Evolutionary conservation across 2,329 filamentous ascomycete genomes (phyloP), one percentile per base, ranked within the genome.

Genomic region (Beauveria scarabaeidicola): DNA sequence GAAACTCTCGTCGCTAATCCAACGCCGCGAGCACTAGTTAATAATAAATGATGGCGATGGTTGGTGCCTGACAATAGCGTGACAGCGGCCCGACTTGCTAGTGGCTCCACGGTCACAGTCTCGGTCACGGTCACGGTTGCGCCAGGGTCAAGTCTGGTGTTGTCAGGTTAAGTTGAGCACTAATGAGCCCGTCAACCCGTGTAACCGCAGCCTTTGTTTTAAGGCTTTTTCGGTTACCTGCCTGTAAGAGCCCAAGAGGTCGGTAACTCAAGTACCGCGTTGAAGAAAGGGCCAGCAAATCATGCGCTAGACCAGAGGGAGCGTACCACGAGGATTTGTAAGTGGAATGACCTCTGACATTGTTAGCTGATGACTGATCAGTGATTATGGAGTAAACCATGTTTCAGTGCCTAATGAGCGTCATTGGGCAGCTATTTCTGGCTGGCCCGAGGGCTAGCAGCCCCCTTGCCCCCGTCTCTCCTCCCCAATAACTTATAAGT

Each of bases 61-160:
- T 36, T 17, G 57, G 57, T 59, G 57, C 57, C 57, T 59, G 57
- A 59, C 41, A 25, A 59, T 47, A 41, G 29, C 57, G 50, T 59
- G 57, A 50, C 57, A 59, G 57, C 57, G 57, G 57, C 57, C 57
- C 57, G 57, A 53, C 57, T 23, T 53, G 41, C n/a, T 58, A 58
- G 48, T 58, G 50, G 57, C 57, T 59, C 57, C 57, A 53, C 57
- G 48, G 41, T 36, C 47, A 11, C 29, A 10, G 29, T 11, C 11
- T n/a, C n/a, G n/a, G n/a, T n/a, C n/a, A n/a, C n/a, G n/a, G n/a
- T n/a, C 56, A 52, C 56, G 29, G 48, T 23, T 38, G 48, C 36
- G 41, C 52, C 53, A 8, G 36, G 46, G 43, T 48, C 15, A 5
- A 36, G 44, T 41, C 32, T 57, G 32, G 27, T 11, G 13, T 43